phyloP scores from a whole-genome alignment of 352 stramenopile species.

The Aphanomyces cochlioides region DNA sequence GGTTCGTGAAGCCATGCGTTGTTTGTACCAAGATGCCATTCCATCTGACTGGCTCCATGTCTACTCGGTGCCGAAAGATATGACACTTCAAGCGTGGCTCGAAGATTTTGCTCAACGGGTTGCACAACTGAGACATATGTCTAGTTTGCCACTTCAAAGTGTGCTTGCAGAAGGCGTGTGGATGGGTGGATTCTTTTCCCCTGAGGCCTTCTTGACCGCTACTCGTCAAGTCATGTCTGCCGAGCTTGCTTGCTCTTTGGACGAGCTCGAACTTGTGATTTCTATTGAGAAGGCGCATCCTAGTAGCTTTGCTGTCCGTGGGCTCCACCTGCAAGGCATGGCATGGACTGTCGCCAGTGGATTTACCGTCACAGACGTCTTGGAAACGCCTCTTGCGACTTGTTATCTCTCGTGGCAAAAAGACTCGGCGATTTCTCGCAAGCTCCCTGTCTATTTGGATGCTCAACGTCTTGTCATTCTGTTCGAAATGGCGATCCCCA shows the following conservation, averaged over 20 bases:
- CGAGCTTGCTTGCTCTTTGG: conserved; percentile 73
- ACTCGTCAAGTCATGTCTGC: conserved; percentile 86
- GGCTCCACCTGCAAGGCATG: conserved; percentile 82
- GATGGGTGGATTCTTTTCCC: conserved; percentile 90
- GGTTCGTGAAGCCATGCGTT: conserved; percentile 74
- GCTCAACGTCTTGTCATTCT: conserved; percentile 67
- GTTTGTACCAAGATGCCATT: conserved; percentile 64
- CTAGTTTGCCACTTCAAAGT: conserved; percentile 33
- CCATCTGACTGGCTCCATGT: conserved; percentile 53
- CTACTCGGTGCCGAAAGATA: conserved; percentile 53
- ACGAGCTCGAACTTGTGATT: conserved; percentile 81
- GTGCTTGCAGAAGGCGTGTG: conserved; percentile 52
- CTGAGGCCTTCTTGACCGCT: conserved; percentile 90
- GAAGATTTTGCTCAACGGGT: conserved; percentile 74
- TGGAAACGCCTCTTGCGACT: conserved; percentile 61
- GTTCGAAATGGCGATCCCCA: conserved; percentile 74
- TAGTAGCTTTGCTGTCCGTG: conserved; percentile 58
- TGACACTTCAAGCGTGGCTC: conserved; percentile 79
- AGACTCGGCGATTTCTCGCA: conserved; percentile 39
- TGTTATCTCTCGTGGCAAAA: conserved; percentile 69
- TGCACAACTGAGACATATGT: conserved; percentile 53
- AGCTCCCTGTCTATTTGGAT: conserved; percentile 84
- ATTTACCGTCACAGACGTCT: conserved; percentile 71
- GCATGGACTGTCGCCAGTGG: conserved; percentile 53
- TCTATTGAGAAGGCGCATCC: conserved; percentile 45